Evolutionary conservation across 257 asterid species (phyloP), one percentile per base, ranked within the genome.

Genomic region (Lantana camara): DNA sequence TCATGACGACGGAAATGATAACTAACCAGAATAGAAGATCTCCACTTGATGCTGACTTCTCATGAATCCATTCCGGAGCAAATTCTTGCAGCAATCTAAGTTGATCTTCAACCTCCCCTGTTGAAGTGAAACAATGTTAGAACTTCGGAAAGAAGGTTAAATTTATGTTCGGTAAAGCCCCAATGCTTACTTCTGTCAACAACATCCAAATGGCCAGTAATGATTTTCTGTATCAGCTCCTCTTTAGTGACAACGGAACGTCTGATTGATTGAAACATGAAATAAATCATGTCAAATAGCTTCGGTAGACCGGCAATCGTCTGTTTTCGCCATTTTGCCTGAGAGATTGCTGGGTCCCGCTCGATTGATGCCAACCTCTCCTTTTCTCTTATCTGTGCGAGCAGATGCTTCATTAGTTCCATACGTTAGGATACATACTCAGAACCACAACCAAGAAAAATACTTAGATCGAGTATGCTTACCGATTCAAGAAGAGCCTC

Each of bases 51-150:
- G 79, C 66, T 21, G 63, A 7, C 77, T 89, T 87, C 72, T 87
- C 91, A 15, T 76, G 60, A 56, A 90, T 87, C 97, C 96, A 93
- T 64, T 93, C 96, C 0, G 96, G 98, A 63, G 81, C 97, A 30
- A 87, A 67, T 68, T 87, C 95, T 74, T 59, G 85, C 79, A 93
- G 81, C 76, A 93, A 67, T 52, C 79, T 75, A 10, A 93, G 85
- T 66, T 82, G 88, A 27, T 83, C 95, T 66, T 89, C 98, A 22
- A 78, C 81, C 70, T 82, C 96, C 47, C 77, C 98, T 93, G 91
- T 69, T 61, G 57, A 59, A 37, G 60, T 22, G 32, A 60, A 52
- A 52, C 22, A 54, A 65, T 30, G 15, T 40, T 20, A 35, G 40
- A 57, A 40, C 27, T 47, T 58, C 14, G 29, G 27, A 58, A 42